Evolutionary conservation across 192 early-diverging fungal genomes (phyloP), one percentile per base, ranked within the genome.

Genomic region (Mortierella hygrophila): DNA sequence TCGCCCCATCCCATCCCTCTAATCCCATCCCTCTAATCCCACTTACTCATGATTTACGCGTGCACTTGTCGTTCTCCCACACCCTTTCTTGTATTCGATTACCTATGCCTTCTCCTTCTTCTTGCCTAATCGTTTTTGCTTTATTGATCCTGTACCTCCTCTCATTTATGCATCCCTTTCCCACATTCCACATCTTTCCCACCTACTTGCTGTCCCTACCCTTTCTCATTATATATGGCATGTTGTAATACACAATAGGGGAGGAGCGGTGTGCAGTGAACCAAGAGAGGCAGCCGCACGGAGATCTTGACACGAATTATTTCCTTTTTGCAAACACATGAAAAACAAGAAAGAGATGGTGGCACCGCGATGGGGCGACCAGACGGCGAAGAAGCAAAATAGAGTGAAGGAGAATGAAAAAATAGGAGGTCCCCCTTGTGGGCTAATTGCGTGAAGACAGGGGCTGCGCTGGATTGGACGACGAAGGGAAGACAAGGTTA

Each of bases 1-100:
- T 76, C 26, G 41, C 42, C 60, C 26, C 75, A 76, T 57, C 26
- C 54, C 60, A 60, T 23, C 21, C 55, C 21, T 60, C 8, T 15
- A 52, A 52, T 20, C 49, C 18, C 16, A 15, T 23, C 21, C 55
- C 21, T 60, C 8, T 15, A 52, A 52, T 20, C 49, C 18, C 16
- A 15, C 60, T 65, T 65, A 65, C 60, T 65, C 60, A 65, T 32
- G 60, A 32, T 65, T 65, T 65, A 65, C 60, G 60, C 60, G 60
- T 11, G 11, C 26, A 15, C 11, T 65, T 65, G 29, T 26, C 60
- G 11, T 0, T 4, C 26, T 65, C 13, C 29, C 60, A 29, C 26
- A 29, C 60, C 29, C 26, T 13, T 32, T 32, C 60, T 11, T 29
- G 10, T 10, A 26, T 32, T 3, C 11, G 3, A 32, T 52, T 52